phyloP scores from a whole-genome alignment of 805 yeast species.

The Ogataea polymorpha region DNA sequence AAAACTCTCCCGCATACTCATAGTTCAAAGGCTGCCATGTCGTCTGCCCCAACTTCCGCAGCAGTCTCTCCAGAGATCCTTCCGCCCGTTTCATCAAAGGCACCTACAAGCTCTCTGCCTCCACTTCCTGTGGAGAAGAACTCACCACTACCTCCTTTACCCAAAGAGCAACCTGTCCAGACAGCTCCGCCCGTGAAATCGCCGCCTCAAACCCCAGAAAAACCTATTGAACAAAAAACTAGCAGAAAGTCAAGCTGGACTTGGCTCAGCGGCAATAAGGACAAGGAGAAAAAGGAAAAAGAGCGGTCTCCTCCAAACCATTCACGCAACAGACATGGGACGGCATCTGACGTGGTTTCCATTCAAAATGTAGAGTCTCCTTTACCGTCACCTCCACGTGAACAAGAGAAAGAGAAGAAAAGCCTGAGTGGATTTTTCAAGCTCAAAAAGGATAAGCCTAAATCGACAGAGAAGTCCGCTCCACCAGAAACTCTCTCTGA shows the following conservation, averaged over 20 bases:
- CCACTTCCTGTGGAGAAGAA: constrained; percentile 13
- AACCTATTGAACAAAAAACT: constrained; percentile 4
- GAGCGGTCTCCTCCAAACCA: constrained; percentile 24
- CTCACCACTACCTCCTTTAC: constrained; percentile 18
- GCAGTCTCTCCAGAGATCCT: background rate
- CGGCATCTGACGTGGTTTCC: constrained; percentile 14
- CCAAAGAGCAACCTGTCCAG: constrained; percentile 1
- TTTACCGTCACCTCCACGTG: constrained; percentile 14
- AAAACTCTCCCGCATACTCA: background rate
- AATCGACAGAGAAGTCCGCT: constrained; percentile 10
- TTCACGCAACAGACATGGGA: constrained; percentile 30
- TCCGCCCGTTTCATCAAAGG: constrained; percentile 11
- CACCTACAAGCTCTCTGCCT: constrained; percentile 16
- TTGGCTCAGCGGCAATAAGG: constrained; percentile 16
- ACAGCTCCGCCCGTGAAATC: constrained; percentile 1
- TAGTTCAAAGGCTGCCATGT: background rate
- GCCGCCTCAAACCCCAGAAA: constrained; percentile 13
- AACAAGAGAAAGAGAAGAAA: constrained; percentile 14
- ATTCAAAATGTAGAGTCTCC: constrained; percentile 2
- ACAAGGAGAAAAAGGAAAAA: constrained; percentile 9
- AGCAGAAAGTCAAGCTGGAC: constrained; percentile 16
- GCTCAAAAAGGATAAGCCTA: constrained; percentile 23
- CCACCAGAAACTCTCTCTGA: constrained; percentile 16
- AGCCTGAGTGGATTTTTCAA: constrained; percentile 29
- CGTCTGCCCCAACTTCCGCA: background rate